Conservation (phyloP, 805 yeast species). For the Starmerella khaoyaiensis region DNA sequence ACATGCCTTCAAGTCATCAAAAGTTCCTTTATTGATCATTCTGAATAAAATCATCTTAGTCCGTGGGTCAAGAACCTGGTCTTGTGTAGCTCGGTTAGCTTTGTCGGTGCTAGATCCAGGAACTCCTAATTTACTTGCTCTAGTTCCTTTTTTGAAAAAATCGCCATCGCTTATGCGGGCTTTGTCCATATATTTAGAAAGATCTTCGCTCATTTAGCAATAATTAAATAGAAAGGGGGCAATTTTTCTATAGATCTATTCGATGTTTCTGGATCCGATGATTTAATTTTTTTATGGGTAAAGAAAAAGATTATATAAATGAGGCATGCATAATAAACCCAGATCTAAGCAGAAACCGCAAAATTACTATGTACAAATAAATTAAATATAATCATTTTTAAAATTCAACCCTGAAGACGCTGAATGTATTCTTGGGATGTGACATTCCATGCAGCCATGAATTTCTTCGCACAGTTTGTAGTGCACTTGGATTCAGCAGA, state of each 20-base stretch:
- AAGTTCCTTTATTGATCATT: constrained; percentile 68
- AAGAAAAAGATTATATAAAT: constrained; percentile 3
- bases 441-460: constrained; percentile 83
- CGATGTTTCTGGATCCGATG: too few relatives aligned
- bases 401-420: constrained; percentile 69
- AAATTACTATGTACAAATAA: not conserved
- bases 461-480: constrained; percentile 68
- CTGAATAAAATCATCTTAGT: constrained; percentile 73
- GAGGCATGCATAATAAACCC: not conserved
- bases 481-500: constrained; percentile 52
- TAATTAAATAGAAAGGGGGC: not conserved
- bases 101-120: constrained; percentile 40
- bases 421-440: constrained; percentile 63
- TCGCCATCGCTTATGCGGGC: constrained; percentile 19
- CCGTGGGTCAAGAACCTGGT: constrained; percentile 90
- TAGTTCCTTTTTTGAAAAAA: constrained; percentile 21
- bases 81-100: constrained; percentile 91
- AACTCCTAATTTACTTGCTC: constrained; percentile 19
- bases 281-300: not conserved
- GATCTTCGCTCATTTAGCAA: constrained; percentile 6
- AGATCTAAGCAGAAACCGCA: not conserved
- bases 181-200: constrained; percentile 17
- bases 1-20: constrained; percentile 83
- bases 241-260: too few relatives aligned
- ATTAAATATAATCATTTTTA: not conserved